Evolutionary conservation across 2,329 filamentous ascomycete genomes (phyloP).

Genomic region (Cladophialophora immunda): DNA sequence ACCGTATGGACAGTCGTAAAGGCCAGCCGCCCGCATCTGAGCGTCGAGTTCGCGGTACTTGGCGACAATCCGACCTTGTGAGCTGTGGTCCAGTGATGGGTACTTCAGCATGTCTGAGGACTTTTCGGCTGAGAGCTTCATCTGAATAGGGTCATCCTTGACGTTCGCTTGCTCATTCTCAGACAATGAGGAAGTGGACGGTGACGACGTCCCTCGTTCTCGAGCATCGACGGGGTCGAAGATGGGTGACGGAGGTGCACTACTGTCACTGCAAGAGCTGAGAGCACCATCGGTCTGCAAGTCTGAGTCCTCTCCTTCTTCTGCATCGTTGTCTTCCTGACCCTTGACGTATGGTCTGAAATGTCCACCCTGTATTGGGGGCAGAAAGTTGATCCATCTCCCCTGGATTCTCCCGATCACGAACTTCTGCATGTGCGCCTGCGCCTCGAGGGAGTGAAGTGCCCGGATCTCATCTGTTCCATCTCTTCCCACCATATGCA

Average conservation of each 20-base stretch:
- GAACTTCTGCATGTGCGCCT: constrained; percentile 78
- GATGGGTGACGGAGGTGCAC: constrained; percentile 71
- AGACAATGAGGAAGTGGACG: constrained; percentile 66
- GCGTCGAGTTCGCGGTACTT: constrained; percentile 84
- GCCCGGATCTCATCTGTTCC: constrained; percentile 93
- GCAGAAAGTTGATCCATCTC: constrained; percentile 84
- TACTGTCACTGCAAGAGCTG: constrained; percentile 37
- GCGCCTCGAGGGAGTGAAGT: constrained; percentile 82
- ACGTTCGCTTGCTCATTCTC: constrained; percentile 45
- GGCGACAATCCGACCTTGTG: constrained; percentile 76
- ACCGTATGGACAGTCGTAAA: constrained; percentile 85
- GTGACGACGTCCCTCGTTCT: constrained; percentile 47
- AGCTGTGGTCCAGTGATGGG: constrained; percentile 75
- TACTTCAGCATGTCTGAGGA: constrained; percentile 64
- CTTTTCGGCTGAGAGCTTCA: constrained; percentile 30
- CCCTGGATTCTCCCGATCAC: constrained; percentile 84
- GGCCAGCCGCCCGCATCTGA: constrained; percentile 74
- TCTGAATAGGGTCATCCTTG: constrained; percentile 30
- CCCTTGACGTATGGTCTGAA: constrained; percentile 59
- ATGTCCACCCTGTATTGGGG: constrained; percentile 88
- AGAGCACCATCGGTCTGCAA: constrained; percentile 31
- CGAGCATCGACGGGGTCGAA: constrained; percentile 64
- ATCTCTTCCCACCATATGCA: constrained; percentile 92
- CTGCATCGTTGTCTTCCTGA: constrained; percentile 50
- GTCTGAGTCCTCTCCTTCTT: constrained; percentile 49